Evolutionary conservation across 2,329 filamentous ascomycete genomes (phyloP), one percentile per base, ranked within the genome.

Genomic region (Fusarium compactum): DNA sequence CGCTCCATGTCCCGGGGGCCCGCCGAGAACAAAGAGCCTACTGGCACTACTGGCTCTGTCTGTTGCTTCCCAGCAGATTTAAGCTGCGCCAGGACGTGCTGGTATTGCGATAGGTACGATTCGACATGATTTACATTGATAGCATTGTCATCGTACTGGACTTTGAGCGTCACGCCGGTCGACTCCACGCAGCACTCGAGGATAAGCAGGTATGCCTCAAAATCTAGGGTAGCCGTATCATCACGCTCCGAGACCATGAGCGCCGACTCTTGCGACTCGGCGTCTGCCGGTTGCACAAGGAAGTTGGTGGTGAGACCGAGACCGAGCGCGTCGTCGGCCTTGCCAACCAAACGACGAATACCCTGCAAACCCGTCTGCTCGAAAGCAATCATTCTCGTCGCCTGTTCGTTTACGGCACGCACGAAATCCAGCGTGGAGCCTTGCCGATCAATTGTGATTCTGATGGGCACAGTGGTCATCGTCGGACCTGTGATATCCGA

Each of bases 161-260:
- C 41, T 41, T 55, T 55, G 52, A 55, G 52, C 41, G 52, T 55
- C 40, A 55, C 52, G 52, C 52, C 52, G 20, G 52, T 55, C 40
- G 41, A 55, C 41, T 55, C 52, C 52, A 55, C 52, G 40, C 52
- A 55, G 52, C 52, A 55, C 30, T 55, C 52, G 41, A 55, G 41
- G 41, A 55, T 55, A 45, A 55, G 52, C 41, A 45, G 20, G 52
- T 55, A 55, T 38, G 52, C 20, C 22, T 55, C 41, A 27, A 55
- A 55, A 20, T 45, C 41, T 55, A 55, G 41, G 29, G 41, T 34
- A 45, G 41, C 41, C 41, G 41, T 22, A 55, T 4, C 29, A 45
- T 55, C 52, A 55, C 29, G 29, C 52, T 55, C 41, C 41, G 41
- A 38, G 41, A 38, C 29, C 52, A 45, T 46, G 16, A 55, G 52